Evolutionary conservation across 768 basidiomycete species (phyloP).

Genomic region (Melanogaster broomeanus): DNA sequence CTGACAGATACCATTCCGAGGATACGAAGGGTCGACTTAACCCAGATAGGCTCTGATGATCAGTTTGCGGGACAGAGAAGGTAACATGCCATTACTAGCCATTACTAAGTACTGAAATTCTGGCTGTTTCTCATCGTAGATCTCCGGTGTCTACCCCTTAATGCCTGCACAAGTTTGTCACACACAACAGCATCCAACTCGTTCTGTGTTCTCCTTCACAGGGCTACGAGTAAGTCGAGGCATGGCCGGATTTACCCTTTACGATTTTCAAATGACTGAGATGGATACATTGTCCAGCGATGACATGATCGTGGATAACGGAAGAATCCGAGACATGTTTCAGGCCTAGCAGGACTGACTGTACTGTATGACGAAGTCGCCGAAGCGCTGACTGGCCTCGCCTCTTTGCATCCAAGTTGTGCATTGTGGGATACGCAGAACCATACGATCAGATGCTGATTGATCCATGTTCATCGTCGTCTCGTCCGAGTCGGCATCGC

Average conservation of each 20-base stretch:
- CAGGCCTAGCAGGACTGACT: too few species aligned
- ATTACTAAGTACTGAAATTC: too few species aligned
- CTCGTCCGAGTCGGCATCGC: too few species aligned
- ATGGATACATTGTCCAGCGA: not conserved
- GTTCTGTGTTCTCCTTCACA: slow-evolving; percentile 4
- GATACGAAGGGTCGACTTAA: not conserved
- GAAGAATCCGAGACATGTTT: not conserved
- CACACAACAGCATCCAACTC: too few species aligned
- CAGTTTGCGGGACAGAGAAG: not conserved
- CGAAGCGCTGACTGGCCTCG: too few species aligned
- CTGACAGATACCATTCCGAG: not conserved
- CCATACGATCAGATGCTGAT: too few species aligned
- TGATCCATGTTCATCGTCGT: too few species aligned
- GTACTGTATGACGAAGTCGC: too few species aligned
- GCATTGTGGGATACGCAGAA: too few species aligned
- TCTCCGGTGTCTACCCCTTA: not conserved
- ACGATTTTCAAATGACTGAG: slow-evolving; percentile 14
- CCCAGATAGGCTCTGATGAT: not conserved
- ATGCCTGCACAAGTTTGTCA: not conserved
- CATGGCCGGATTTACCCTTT: slow-evolving; percentile 1
- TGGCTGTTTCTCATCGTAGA: not conserved
- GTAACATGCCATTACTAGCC: not conserved
- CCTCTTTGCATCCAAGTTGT: too few species aligned
- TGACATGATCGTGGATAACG: slow-evolving; percentile 8
- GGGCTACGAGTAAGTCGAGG: not conserved